Percentiles rank a stretch among this genome's conserved stretches.
Conservation (phyloP, 768 basidiomycete species). For the Suillus subalutaceus region DNA sequence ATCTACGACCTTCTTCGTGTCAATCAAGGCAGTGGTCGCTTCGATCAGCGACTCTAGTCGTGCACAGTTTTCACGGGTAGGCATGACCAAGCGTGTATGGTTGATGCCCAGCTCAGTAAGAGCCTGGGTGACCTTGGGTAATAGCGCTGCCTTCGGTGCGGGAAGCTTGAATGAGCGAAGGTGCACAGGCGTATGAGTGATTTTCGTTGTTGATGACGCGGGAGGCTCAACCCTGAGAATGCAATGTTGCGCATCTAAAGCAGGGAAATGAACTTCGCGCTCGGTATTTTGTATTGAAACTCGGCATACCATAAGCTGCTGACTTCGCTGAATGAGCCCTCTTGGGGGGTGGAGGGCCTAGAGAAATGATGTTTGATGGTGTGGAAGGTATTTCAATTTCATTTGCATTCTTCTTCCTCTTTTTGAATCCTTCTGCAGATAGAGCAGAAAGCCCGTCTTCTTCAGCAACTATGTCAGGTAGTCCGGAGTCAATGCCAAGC, state of each 20-base stretch:
- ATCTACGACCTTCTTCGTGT: conserved; percentile 87
- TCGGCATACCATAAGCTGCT: conserved; percentile 57
- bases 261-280: conserved; percentile 19
- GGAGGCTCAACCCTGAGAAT: conserved; percentile 70
- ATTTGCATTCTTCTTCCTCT: conserved; percentile 47
- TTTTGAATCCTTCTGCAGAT: conserved; percentile 51
- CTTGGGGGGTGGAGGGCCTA: conserved; percentile 40
- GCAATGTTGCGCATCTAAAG: conserved; percentile 67
- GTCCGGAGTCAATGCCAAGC: conserved; percentile 85
- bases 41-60: conserved; percentile 76
- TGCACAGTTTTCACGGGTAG: conserved; percentile 79
- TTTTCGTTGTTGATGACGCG: conserved; percentile 57
- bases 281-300: background rate
- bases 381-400: conserved; percentile 39
- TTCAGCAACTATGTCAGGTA: conserved; percentile 65
- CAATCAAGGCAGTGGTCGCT: conserved; percentile 73
- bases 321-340: conserved; percentile 53
- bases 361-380: conserved; percentile 39
- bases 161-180: conserved; percentile 89
- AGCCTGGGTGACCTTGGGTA: conserved; percentile 75
- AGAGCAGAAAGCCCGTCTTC: conserved; percentile 63
- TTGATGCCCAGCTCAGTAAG: conserved; percentile 78
- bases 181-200: conserved; percentile 76
- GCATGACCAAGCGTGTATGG: conserved; percentile 86
- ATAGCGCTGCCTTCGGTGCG: conserved; percentile 70